A percentile compares a stretch with the other conserved stretches of the same genome.
Evolutionary conservation across 192 early-diverging fungal genomes (phyloP).

Genomic region (Backusella macrospora): DNA sequence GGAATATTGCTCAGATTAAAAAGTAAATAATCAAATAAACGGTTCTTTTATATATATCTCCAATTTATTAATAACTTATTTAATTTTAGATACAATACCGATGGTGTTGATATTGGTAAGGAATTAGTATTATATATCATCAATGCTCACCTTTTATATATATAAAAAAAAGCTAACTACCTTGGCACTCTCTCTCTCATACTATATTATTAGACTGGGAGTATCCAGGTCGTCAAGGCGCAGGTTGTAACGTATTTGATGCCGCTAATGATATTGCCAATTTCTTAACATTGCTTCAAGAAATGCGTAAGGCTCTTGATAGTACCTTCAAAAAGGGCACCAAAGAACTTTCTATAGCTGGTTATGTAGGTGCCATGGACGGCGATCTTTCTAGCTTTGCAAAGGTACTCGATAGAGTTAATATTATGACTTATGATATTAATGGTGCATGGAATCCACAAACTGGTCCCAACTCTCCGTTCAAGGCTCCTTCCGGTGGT

Average conservation of each 20-base stretch:
- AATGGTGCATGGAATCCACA: conserved; percentile 60
- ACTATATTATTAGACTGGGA: conserved; percentile 46
- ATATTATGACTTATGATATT: conserved; percentile 71
- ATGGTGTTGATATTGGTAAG: conserved; percentile 76
- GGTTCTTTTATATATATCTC: neutral
- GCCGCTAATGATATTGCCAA: conserved; percentile 61
- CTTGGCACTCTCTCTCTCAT: neutral
- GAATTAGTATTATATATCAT: neutral
- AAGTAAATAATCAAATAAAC: conserved; percentile 15
- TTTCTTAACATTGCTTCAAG: conserved; percentile 58
- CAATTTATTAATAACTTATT: neutral
- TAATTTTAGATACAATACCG: conserved; percentile 46
- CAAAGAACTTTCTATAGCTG: conserved; percentile 68
- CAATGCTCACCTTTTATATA: neutral
- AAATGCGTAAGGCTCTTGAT: conserved; percentile 56
- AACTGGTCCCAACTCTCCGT: conserved; percentile 59
- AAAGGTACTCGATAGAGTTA: conserved; percentile 61
- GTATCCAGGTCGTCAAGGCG: conserved; percentile 68
- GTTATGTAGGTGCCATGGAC: conserved; percentile 63
- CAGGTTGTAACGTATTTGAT: conserved; percentile 60
- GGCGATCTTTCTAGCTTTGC: conserved; percentile 64
- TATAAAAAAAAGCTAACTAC: neutral
- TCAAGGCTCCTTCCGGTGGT: conserved; percentile 33
- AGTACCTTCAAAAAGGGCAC: conserved; percentile 35
- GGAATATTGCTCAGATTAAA: conserved; percentile 53